These are phyloP conservation scores for Lindgomyces ingoldianus DNA, from an alignment of 495 filamentous ascomycete genomes.

Conservation along the genomic window DNA sequence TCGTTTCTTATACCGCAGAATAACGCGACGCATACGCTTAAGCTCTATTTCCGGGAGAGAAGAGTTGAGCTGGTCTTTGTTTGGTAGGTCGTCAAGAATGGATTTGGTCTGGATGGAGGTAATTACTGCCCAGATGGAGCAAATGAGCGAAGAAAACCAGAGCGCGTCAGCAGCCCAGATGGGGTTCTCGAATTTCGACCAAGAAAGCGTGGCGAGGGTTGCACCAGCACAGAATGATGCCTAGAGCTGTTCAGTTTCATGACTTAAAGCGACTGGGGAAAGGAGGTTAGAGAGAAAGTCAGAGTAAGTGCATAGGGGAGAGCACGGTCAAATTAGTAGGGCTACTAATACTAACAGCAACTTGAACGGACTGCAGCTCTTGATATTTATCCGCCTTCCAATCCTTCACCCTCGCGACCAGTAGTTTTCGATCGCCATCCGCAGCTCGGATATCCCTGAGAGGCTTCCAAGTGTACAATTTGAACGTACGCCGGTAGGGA, in stretches of 20 bases:
- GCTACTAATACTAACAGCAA: conserved; percentile 17
- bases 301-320: too few relatives aligned
- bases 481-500: conserved; percentile 33
- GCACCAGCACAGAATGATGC: conserved; percentile 33
- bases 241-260: conserved; percentile 2
- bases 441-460: conserved; percentile 18
- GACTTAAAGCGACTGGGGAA: not conserved
- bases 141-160: conserved; percentile 27
- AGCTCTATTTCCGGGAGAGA: conserved; percentile 22
- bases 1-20: conserved; percentile 27
- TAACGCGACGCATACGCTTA: conserved; percentile 15
- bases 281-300: not conserved
- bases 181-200: conserved; percentile 10
- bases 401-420: conserved; percentile 13
- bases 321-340: too few relatives aligned
- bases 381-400: conserved; percentile 30
- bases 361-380: conserved; percentile 35
- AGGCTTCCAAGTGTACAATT: conserved; percentile 34
- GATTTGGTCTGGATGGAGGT: conserved; percentile 32
- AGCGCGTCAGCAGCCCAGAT: conserved; percentile 25
- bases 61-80: conserved; percentile 11
- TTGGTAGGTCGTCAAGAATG: conserved; percentile 30
- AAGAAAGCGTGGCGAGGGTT: conserved; percentile 22
- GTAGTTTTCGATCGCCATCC: conserved; percentile 4
- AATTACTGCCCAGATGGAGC: conserved; percentile 34